Evolutionary conservation across 495 filamentous ascomycete species (phyloP).

Genomic region (Rusavskia elegans): DNA sequence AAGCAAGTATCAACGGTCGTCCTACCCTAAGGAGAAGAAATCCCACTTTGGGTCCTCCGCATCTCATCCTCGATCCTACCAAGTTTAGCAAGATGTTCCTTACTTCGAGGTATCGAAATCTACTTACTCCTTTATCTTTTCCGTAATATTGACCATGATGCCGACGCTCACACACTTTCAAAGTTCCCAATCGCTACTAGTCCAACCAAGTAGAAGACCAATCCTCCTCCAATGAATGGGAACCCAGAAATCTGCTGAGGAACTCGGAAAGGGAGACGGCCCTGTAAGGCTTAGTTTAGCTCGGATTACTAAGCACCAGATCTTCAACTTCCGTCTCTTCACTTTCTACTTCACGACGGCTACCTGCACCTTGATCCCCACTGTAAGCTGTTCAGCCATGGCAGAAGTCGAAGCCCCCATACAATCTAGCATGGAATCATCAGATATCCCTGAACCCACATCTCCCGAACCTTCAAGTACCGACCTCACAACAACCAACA

Average conservation of each 20-base stretch:
- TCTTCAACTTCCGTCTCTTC: no score
- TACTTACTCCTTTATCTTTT: conserved; percentile 95
- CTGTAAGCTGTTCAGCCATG: not conserved
- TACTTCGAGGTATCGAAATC: no score
- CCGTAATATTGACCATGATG: conserved; percentile 98
- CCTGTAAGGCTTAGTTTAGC: no score
- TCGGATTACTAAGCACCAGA: not conserved
- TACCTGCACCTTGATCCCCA: no score
- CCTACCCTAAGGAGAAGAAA: conserved; percentile 5
- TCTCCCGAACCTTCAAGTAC: conserved; percentile 2
- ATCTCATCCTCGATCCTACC: conserved; percentile 98
- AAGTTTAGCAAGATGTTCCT: conserved; percentile 1
- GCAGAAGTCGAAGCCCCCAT: conserved; percentile 2
- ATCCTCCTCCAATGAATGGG: no score
- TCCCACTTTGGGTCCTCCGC: conserved; percentile 86
- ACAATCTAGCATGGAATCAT: not conserved
- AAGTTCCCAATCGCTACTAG: not conserved
- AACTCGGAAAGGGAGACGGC: no score
- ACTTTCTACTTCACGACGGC: no score
- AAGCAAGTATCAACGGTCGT: conserved; percentile 18
- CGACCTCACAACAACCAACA: conserved; percentile 8
- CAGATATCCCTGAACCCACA: not conserved
- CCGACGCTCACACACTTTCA: not conserved
- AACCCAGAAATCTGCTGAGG: no score
- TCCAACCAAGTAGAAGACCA: no score